Evolutionary conservation across 768 basidiomycete species (phyloP), one percentile per base, ranked within the genome.

Genomic region (Trametes elegans): DNA sequence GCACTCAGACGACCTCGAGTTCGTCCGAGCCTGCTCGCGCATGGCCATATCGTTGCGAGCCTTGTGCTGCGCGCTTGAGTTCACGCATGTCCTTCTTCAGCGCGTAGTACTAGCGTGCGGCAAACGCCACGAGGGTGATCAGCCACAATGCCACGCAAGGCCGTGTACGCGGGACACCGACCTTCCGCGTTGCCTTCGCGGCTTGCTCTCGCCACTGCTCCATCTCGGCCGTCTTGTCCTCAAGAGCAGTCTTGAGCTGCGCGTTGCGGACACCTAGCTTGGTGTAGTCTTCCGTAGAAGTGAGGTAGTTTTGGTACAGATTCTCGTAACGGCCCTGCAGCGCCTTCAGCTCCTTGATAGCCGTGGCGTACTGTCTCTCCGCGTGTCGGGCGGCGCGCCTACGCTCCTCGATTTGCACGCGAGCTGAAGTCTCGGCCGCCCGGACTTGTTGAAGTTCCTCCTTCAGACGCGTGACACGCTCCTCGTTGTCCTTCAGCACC

Each of bases 161-260:
- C n/a, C n/a, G n/a, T n/a, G n/a, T n/a, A n/a, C n/a, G n/a, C n/a
- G n/a, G n/a, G n/a, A n/a, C n/a, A 42, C 43, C 28, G 28, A 48
- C 56, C 56, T 57, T 57, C 46, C 38, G 46, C 50, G 46, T 57
- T 1, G 56, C 44, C 56, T 48, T 57, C 8, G 50, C 28, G 2
- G 49, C 49, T 3, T 39, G 44, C 13, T 57, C 49, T 32, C 38
- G 46, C 56, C 56, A 57, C n/a, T 34, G n/a, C 2, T 52, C 29
- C 23, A 47, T 32, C 50, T 57, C 45, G 5, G 6, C 14, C 23
- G 14, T n/a, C 29, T 35, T 23, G 2, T 47, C 56, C 7, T 57
- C 45, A 3, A 47, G 31, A 18, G 47, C 29, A 3, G 35, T 31
- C 18, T 19, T 13, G 0, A 46, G 10, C 29, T 52, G 41, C n/a